Evolutionary conservation across 768 basidiomycete species (phyloP).

Genomic region (Paxillus rubicundulus): DNA sequence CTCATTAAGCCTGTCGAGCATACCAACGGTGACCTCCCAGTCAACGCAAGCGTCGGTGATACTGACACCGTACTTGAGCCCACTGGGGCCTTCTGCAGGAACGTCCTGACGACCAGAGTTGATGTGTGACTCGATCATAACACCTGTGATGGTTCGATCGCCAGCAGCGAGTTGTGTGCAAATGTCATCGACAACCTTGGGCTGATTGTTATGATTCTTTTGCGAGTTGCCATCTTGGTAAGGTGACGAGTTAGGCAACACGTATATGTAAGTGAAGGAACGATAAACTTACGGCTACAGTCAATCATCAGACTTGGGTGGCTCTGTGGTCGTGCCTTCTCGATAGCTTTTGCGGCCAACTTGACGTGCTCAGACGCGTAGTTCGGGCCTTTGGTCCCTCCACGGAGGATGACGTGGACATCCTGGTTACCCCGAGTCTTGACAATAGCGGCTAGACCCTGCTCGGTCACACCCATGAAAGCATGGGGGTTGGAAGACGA

Average conservation of each 20-base stretch:
- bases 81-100: slow-evolving; percentile 63
- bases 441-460: slow-evolving; percentile 92
- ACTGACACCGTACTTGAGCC: slow-evolving; percentile 75
- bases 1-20: slow-evolving; percentile 71
- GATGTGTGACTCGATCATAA: slow-evolving; percentile 97
- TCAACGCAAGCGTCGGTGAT: slow-evolving; percentile 93
- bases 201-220: slow-evolving; percentile 93
- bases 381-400: slow-evolving; percentile 90
- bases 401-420: slow-evolving; percentile 95
- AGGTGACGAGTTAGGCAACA: background rate
- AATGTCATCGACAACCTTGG: slow-evolving; percentile 70
- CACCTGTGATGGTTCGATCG: slow-evolving; percentile 74
- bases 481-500: slow-evolving; percentile 89
- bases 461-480: slow-evolving; percentile 91
- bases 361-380: slow-evolving; percentile 71
- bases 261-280: background rate
- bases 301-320: slow-evolving; percentile 84
- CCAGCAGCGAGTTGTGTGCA: slow-evolving; percentile 74
- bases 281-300: slow-evolving; percentile 61
- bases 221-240: slow-evolving; percentile 86
- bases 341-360: slow-evolving; percentile 58
- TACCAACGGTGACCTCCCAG: slow-evolving; percentile 73
- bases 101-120: slow-evolving; percentile 90
- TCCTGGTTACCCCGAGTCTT: slow-evolving; percentile 83
- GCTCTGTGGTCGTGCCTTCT: slow-evolving; percentile 53